These are phyloP conservation scores for Talaromyces sp. DNA, from an alignment of 2,329 filamentous ascomycete species.

Conservation along the genomic window DNA sequence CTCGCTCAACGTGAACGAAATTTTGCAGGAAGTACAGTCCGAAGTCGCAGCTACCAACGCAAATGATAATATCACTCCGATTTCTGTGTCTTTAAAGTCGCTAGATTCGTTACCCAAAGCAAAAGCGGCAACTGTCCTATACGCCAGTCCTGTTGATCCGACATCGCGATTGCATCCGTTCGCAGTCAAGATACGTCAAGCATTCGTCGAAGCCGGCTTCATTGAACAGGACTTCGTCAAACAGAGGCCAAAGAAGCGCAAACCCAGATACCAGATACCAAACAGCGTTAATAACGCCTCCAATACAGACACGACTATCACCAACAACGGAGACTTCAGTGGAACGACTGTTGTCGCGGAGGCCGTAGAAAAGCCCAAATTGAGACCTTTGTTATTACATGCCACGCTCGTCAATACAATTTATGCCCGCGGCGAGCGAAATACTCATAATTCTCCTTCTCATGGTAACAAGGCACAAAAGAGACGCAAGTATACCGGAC, in stretches of 20 bases:
- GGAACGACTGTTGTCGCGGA: slow-evolving; percentile 1
- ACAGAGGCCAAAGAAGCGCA: slow-evolving; percentile 12
- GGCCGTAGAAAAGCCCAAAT: slow-evolving; percentile 22
- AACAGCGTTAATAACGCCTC: neutral
- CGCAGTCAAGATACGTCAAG: slow-evolving; percentile 38
- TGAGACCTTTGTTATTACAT: slow-evolving; percentile 68
- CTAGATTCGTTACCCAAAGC: slow-evolving; percentile 37
- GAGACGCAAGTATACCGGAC: slow-evolving; percentile 18
- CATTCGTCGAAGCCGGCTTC: slow-evolving; percentile 45
- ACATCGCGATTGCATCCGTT: slow-evolving; percentile 42
- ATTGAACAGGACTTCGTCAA: slow-evolving; percentile 31
- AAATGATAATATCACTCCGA: slow-evolving; percentile 22
- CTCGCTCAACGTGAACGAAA: slow-evolving; percentile 41
- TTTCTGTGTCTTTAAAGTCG: slow-evolving; percentile 45
- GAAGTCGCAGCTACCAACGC: neutral
- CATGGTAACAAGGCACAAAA: slow-evolving; percentile 15
- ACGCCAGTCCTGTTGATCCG: slow-evolving; percentile 38
- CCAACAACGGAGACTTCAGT: neutral
- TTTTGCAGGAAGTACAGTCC: slow-evolving; percentile 35
- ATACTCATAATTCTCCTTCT: neutral
- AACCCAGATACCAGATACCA: neutral
- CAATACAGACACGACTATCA: neutral
- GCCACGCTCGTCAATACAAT: slow-evolving; percentile 84
- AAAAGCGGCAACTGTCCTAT: slow-evolving; percentile 38
- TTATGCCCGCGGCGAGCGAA: slow-evolving; percentile 49